Evolutionary conservation across 2,329 filamentous ascomycete species (phyloP).

Genomic region (Nemania sp.): DNA sequence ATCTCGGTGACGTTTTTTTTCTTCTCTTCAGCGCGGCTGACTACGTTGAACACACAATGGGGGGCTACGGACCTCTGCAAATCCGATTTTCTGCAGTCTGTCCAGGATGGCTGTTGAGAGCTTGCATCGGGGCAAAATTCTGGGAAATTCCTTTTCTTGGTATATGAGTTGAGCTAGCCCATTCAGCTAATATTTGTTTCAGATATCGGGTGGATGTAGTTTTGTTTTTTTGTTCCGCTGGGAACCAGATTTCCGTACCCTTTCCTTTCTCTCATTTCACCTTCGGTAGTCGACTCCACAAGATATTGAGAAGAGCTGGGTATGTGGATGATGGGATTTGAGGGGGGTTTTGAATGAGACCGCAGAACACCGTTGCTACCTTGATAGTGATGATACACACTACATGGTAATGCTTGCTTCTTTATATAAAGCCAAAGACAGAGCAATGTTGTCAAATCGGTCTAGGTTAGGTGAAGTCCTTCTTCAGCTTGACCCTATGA

Average conservation of each 20-base stretch:
- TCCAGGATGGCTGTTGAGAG: not conserved
- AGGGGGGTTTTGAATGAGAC: not conserved
- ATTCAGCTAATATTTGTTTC: not conserved
- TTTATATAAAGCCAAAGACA: slow-evolving; percentile 8
- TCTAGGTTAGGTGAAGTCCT: not conserved
- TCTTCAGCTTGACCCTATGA: slow-evolving; percentile 1
- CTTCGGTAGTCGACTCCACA: not conserved
- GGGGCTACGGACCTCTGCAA: not conserved
- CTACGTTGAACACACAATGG: not conserved
- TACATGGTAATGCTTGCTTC: not conserved
- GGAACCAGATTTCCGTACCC: not conserved
- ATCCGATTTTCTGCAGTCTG: not conserved
- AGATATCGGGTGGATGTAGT: not conserved
- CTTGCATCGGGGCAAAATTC: not conserved
- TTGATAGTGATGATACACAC: slow-evolving; percentile 1
- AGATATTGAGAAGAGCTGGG: too few relatives aligned
- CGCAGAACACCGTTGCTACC: not conserved
- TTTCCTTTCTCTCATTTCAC: not conserved
- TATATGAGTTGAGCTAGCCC: not conserved
- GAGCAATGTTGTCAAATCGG: not conserved
- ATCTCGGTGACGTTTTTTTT: not conserved
- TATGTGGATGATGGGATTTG: not conserved
- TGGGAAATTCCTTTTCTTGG: too few relatives aligned
- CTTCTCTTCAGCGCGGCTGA: not conserved
- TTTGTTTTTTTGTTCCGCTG: not conserved